Conservation (phyloP, 495 filamentous ascomycete genomes). For the Penicillium samsonianum region DNA sequence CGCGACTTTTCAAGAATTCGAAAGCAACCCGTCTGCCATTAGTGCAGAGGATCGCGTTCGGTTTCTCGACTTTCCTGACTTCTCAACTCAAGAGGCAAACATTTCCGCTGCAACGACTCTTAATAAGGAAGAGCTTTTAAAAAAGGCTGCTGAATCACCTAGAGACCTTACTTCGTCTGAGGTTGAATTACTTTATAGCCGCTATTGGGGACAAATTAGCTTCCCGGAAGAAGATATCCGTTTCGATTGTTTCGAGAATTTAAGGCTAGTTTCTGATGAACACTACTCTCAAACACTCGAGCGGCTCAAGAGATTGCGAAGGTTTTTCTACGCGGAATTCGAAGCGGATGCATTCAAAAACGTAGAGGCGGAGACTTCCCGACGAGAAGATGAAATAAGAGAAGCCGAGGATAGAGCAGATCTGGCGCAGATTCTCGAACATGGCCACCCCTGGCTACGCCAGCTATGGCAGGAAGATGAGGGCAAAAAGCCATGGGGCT, state of each 20-base stretch:
- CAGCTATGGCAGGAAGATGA: constrained; percentile 8
- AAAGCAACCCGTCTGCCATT: constrained; percentile 2
- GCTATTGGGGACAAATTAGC: constrained; percentile 5
- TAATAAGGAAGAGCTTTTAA: constrained; percentile 5
- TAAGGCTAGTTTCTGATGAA: background rate
- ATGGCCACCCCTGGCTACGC: constrained; percentile 1
- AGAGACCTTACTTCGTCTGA: constrained; percentile 1
- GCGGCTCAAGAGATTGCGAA: background rate
- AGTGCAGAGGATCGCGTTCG: constrained; percentile 3
- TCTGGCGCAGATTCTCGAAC: background rate
- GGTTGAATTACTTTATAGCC: constrained; percentile 1
- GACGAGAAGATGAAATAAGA: background rate
- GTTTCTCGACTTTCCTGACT: constrained; percentile 12
- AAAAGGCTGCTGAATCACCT: constrained; percentile 7
- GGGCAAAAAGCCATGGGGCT: constrained; percentile 5
- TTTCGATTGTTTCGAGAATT: background rate
- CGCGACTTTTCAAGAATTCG: constrained; percentile 8
- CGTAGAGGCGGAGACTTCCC: background rate
- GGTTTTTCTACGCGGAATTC: constrained; percentile 1
- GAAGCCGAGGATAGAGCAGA: constrained; percentile 2
- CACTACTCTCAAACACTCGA: background rate
- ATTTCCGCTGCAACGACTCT: constrained; percentile 5
- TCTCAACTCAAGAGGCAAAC: constrained; percentile 3
- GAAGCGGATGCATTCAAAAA: constrained; percentile 8
- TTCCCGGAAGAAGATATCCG: background rate